Base-by-base conservation (phyloP, 176 grass and related monocot species). In the Carex parvula region DNA sequence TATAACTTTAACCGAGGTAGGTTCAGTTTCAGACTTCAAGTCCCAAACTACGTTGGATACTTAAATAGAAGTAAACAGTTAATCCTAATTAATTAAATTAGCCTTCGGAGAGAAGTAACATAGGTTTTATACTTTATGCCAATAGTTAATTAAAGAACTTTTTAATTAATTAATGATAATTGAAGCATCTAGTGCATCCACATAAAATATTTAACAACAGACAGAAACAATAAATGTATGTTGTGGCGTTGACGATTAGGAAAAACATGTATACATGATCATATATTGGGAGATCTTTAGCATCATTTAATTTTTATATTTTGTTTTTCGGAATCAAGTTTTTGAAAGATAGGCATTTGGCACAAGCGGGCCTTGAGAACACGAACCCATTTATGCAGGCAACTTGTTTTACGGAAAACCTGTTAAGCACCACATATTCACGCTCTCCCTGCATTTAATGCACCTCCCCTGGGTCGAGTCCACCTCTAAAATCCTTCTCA, bases 381-480 rank as follows among this genome's bases (percentile, higher is more conserved):
- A 76, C 72, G 72, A 76, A 76, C 72, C 72, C 72, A 76, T 30
- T 76, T 76, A 76, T 76, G 72, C 72, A 76, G 72, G 72, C 72
- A 76, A 76, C 72, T 55, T 76, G 72, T 76, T 76, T 76, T 76
- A 17, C 72, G 72, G 72, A 76, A 76, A 24, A 32, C 46, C 22
- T 76, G 42, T 54, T 76, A 44, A n/a, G 5, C 70, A 26, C 6
- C 41, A 50, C 70, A 52, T 42, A 48, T 74, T 44, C 44, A 53
- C 20, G 46, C 20, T 50, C 44, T 59, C 24, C 13, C 48, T 52
- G 69, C 55, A 70, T 70, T 59, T 83, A 83, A 64, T 76, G 72
- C 44, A 55, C 48, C 22, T 29, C 48, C 4, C 18, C 44, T 48
- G n/a, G 22, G 18, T 22, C n/a, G 1, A 24, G 0, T 73, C 18